Percentiles rank a stretch among this genome's conserved stretches.
Evolutionary conservation across 2,329 filamentous ascomycete species (phyloP).

Genomic region (Claviceps digitariae): DNA sequence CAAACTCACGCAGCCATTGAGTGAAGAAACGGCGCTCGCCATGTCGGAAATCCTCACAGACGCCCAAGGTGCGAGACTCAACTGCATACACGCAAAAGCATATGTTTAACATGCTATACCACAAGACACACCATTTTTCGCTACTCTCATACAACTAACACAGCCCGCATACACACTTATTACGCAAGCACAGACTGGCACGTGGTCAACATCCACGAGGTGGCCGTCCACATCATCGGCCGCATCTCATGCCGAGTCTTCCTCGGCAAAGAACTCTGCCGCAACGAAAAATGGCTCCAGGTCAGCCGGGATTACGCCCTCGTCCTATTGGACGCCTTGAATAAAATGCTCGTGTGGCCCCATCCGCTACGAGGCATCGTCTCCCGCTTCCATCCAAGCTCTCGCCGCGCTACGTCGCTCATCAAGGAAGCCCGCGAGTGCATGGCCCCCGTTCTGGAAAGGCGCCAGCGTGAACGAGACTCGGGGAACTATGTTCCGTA

Average conservation of each 20-base stretch:
- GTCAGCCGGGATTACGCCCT: slow-evolving; percentile 27
- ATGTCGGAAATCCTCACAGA: background rate
- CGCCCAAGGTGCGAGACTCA: background rate
- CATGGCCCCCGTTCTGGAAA: background rate
- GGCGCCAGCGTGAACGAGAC: background rate
- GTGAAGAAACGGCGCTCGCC: background rate
- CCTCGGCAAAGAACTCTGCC: slow-evolving; percentile 24
- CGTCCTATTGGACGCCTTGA: slow-evolving; percentile 18
- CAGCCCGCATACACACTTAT: background rate
- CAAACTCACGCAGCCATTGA: background rate
- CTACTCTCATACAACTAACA: background rate
- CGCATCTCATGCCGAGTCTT: slow-evolving; percentile 20
- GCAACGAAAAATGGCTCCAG: slow-evolving; percentile 30
- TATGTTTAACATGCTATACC: background rate
- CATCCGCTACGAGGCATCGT: slow-evolving; percentile 30
- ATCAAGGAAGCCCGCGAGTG: background rate
- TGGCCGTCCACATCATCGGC: background rate
- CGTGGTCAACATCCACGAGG: background rate
- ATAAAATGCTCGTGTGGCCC: slow-evolving; percentile 26
- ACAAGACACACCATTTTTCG: background rate
- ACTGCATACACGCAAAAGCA: background rate
- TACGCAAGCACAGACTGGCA: slow-evolving; percentile 1
- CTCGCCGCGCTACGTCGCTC: slow-evolving; percentile 1
- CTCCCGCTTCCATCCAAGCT: background rate
- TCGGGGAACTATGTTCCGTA: slow-evolving; percentile 16